Evolutionary conservation across 2,329 filamentous ascomycete genomes (phyloP).

Genomic region (Fusarium sp.): DNA sequence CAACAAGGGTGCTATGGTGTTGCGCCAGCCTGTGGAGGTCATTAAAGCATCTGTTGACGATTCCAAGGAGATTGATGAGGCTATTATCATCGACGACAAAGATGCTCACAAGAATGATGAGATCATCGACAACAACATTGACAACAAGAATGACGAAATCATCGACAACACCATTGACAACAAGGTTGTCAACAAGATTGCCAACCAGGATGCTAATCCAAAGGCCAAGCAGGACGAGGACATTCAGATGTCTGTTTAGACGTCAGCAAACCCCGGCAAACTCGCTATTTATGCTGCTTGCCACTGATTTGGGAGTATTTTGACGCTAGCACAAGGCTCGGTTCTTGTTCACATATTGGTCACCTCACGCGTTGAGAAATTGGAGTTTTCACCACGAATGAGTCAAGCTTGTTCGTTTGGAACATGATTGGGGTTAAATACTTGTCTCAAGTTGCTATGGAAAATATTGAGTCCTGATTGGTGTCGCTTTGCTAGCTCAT

Average conservation of each 20-base stretch:
- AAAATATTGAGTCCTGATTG: constrained; percentile 14
- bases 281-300: background rate
- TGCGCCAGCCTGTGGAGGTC: background rate
- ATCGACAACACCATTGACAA: no score
- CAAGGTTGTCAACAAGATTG: no score
- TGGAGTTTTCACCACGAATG: background rate
- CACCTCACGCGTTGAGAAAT: background rate
- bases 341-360: background rate
- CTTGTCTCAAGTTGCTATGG: background rate
- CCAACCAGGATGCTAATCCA: background rate
- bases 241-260: background rate
- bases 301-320: background rate
- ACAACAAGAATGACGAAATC: no score
- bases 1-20: background rate
- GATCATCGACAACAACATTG: no score
- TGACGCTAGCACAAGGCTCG: background rate
- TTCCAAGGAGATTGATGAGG: background rate
- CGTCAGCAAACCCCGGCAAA: background rate
- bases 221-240: background rate
- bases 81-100: background rate
- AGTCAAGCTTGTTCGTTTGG: background rate
- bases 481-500: background rate
- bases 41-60: background rate
- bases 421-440: background rate
- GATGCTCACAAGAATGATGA: background rate